Evolutionary conservation across 1,284 basidiomycete genomes (phyloP).

Genomic region (Xerocomus minutiporus): DNA sequence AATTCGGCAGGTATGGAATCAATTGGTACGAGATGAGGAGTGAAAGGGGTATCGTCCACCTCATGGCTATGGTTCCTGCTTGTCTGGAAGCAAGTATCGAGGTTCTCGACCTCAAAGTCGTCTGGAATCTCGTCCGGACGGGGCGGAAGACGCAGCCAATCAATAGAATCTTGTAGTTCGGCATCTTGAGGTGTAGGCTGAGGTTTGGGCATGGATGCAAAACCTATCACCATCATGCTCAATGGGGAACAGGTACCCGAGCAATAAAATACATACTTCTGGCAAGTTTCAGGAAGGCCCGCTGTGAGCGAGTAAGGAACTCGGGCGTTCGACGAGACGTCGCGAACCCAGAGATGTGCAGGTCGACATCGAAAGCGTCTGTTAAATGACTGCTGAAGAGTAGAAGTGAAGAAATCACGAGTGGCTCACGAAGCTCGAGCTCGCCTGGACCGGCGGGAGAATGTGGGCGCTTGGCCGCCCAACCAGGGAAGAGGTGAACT

Average conservation of each 20-base stretch:
- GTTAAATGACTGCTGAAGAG: background rate
- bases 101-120: conserved; percentile 48
- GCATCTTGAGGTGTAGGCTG: conserved; percentile 14
- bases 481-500: conserved; percentile 34
- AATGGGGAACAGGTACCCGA: background rate
- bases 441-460: conserved; percentile 2
- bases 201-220: conserved; percentile 60
- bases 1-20: conserved; percentile 35
- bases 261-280: conserved; percentile 48
- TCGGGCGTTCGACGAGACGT: conserved; percentile 58
- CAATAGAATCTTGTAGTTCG: conserved; percentile 42
- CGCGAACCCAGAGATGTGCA: conserved; percentile 75
- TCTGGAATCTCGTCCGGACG: conserved; percentile 57
- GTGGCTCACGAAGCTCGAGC: conserved; percentile 15
- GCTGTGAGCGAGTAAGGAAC: conserved; percentile 65
- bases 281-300: conserved; percentile 71
- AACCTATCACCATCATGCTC: conserved; percentile 39
- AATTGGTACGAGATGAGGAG: conserved; percentile 10
- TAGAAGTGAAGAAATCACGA: background rate
- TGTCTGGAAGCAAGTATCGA: conserved; percentile 24
- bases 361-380: conserved; percentile 61
- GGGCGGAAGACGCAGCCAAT: conserved; percentile 49
- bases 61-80: conserved; percentile 19
- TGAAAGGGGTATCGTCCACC: conserved; percentile 19
- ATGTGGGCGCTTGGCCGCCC: conserved; percentile 25